A percentile compares a stretch with the other conserved stretches of the same genome.
phyloP scores from a whole-genome alignment of 192 early-diverging fungal species.

The Entomortierella chlamydospora region DNA sequence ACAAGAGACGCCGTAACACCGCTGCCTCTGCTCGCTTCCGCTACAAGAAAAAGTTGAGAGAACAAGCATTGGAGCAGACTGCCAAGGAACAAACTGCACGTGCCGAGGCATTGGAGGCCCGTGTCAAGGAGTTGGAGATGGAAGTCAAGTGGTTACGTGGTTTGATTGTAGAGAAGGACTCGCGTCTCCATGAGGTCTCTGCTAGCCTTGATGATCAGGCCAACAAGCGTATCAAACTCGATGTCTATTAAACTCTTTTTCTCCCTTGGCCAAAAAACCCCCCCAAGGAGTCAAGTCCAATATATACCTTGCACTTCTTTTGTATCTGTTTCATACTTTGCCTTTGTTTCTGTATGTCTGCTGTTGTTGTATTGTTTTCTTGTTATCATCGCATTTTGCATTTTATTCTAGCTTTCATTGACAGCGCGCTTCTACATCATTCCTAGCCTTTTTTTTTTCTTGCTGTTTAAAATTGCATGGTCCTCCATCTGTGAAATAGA shows the following conservation, averaged over 20 bases:
- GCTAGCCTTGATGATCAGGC: constrained; percentile 34
- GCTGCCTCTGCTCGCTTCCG: constrained; percentile 96
- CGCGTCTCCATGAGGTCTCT: constrained; percentile 51
- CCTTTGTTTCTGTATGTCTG: background rate
- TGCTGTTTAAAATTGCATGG: too few relatives aligned
- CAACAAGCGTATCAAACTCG: constrained; percentile 54
- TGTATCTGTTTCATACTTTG: background rate
- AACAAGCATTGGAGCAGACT: constrained; percentile 86
- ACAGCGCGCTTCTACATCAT: too few relatives aligned
- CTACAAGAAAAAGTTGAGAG: constrained; percentile 94
- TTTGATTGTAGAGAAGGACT: constrained; percentile 84
- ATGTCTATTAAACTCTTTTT: constrained; percentile 38
- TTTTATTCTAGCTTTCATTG: too few relatives aligned
- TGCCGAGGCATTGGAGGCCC: constrained; percentile 80
- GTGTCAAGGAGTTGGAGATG: constrained; percentile 87
- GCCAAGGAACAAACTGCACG: constrained; percentile 82
- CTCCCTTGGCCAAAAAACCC: too few relatives aligned
- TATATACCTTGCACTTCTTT: background rate
- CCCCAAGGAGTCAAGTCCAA: background rate
- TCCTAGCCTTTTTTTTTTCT: too few relatives aligned
- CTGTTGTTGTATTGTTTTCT: too few relatives aligned
- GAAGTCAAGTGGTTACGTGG: constrained; percentile 93
- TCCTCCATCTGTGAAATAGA: too few relatives aligned
- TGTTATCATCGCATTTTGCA: too few relatives aligned
- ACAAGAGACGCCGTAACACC: constrained; percentile 96